Conservation (phyloP, 225 moss, liverwort and hornwort genomes). For the Ulota crispa region DNA sequence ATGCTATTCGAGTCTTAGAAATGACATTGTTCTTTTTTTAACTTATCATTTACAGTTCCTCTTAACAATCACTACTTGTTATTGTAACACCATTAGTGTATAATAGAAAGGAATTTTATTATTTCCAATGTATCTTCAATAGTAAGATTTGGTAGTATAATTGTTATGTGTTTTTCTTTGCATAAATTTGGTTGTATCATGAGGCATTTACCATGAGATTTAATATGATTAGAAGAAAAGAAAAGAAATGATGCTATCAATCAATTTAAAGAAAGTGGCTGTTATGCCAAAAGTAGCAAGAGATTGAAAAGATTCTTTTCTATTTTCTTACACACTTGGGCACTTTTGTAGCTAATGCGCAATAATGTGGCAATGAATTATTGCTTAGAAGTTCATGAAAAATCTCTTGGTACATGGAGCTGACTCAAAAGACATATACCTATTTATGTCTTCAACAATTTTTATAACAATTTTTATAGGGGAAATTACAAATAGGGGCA, state of each 20-base stretch:
- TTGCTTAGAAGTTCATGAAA: neutral
- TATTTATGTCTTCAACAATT: neutral
- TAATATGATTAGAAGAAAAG: no score
- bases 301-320: accelerated
- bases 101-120: no score
- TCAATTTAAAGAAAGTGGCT: neutral
- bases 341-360: neutral
- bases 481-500: no score
- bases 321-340: neutral
- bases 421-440: neutral
- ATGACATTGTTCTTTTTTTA: neutral
- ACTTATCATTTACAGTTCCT: no score
- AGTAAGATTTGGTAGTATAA: neutral
- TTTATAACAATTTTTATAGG: no score
- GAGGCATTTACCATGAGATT: neutral
- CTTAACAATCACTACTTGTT: neutral
- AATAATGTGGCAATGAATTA: neutral
- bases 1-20: neutral
- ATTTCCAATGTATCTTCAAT: no score
- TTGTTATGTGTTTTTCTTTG: neutral
- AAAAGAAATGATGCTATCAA: neutral
- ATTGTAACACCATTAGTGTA: no score
- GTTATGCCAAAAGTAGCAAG: accelerated
- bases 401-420: neutral
- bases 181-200: no score